Conservation (phyloP, 768 basidiomycete genomes). For the Steccherinum ochraceum region DNA sequence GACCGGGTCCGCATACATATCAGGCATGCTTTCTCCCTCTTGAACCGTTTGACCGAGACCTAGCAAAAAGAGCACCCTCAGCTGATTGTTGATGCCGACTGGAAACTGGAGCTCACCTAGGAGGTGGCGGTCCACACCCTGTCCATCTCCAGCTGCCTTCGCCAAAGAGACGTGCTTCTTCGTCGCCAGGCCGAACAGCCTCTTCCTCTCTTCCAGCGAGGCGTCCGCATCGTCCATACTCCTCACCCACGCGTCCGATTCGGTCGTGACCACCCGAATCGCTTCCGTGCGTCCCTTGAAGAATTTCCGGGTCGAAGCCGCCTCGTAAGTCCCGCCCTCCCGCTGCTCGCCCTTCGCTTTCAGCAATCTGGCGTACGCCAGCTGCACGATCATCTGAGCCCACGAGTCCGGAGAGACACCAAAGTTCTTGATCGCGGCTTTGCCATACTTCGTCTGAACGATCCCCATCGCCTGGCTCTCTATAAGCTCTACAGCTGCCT, state of each 20-base stretch:
- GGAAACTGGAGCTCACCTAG: slow-evolving; percentile 58
- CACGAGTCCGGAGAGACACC: slow-evolving; percentile 92
- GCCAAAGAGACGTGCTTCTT: slow-evolving; percentile 65
- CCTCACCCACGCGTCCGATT: slow-evolving; percentile 71
- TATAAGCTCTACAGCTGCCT: slow-evolving; percentile 50
- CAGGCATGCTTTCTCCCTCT: slow-evolving; percentile 58
- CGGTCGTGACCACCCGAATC: slow-evolving; percentile 75
- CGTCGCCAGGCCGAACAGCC: slow-evolving; percentile 52
- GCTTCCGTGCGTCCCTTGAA: slow-evolving; percentile 90
- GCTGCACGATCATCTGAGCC: slow-evolving; percentile 89
- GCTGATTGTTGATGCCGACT: no score
- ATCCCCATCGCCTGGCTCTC: slow-evolving; percentile 59
- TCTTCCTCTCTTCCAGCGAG: slow-evolving; percentile 37
- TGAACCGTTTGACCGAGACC: slow-evolving; percentile 66
- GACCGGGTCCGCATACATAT: slow-evolving; percentile 71
- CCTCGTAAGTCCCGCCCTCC: slow-evolving; percentile 86
- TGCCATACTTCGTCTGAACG: slow-evolving; percentile 72
- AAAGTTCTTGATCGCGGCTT: slow-evolving; percentile 78
- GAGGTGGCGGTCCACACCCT: slow-evolving; percentile 85
- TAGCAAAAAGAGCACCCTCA: no score
- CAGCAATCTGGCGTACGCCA: slow-evolving; percentile 76
- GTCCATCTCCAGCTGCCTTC: slow-evolving; percentile 53
- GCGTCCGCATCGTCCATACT: slow-evolving; percentile 59
- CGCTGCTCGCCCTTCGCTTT: slow-evolving; percentile 36
- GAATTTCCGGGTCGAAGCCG: slow-evolving; percentile 85